Evolutionary conservation across 495 filamentous ascomycete species (phyloP).

Genomic region (Podospora pseudocomata): DNA sequence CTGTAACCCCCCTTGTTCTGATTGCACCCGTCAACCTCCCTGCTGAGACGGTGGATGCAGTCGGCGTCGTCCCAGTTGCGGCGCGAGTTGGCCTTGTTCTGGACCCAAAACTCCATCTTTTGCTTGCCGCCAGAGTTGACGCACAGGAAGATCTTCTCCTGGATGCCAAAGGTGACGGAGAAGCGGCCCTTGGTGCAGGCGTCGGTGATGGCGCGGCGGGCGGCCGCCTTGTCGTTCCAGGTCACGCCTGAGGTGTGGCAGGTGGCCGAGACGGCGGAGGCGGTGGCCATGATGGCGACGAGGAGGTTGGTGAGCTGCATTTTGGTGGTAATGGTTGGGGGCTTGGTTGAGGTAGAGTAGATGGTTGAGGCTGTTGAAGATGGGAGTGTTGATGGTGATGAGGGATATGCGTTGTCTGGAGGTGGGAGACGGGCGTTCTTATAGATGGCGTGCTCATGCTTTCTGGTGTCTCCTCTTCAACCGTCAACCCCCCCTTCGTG

Average conservation of each 20-base stretch:
- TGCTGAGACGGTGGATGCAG: not conserved
- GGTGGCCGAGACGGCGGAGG: constrained; percentile 23
- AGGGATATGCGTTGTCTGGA: constrained; percentile 5
- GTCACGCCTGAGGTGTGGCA: constrained; percentile 13
- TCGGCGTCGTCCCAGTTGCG: constrained; percentile 2
- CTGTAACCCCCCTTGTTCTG: not conserved
- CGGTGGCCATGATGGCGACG: constrained; percentile 21
- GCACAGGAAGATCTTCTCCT: not conserved
- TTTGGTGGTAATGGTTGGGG: constrained; percentile 22
- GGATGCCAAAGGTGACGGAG: constrained; percentile 10
- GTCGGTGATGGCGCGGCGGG: constrained; percentile 10
- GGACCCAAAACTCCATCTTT: constrained; percentile 2
- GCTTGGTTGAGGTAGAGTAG: constrained; percentile 24
- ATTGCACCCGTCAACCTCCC: not conserved
- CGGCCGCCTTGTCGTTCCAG: not conserved
- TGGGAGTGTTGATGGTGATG: not conserved
- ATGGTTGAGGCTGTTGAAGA: not conserved
- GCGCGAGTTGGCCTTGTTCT: not conserved
- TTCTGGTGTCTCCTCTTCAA: not conserved
- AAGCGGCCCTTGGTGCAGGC: not conserved
- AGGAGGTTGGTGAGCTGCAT: constrained; percentile 31
- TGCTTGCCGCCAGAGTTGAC: constrained; percentile 1
- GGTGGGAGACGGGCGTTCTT: constrained; percentile 4
- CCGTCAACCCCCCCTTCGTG: not conserved
- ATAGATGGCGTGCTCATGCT: constrained; percentile 5